These are phyloP conservation scores for Fraxinus anomala DNA, from an alignment of 257 asterid genomes.

Conservation along the genomic window DNA sequence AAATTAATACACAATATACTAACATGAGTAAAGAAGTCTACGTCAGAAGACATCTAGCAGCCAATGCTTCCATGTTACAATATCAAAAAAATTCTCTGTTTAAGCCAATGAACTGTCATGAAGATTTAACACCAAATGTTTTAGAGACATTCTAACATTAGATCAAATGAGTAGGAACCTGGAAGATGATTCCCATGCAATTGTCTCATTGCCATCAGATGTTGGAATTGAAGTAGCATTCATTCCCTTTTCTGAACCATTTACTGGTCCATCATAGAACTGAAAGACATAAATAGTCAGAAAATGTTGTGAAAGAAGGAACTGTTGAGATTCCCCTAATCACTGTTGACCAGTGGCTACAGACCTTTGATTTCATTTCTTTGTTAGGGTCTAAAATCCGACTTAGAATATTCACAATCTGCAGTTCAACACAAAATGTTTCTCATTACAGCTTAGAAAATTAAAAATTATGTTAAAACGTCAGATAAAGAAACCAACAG, in stretches of 20 bases:
- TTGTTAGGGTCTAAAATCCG: slow-evolving; percentile 81
- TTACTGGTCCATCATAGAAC: slow-evolving; percentile 57
- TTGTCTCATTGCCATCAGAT: slow-evolving; percentile 31
- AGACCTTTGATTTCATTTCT: slow-evolving; percentile 70
- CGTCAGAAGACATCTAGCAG: background rate
- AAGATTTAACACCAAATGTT: background rate
- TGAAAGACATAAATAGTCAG: slow-evolving; percentile 31
- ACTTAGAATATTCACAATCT: slow-evolving; percentile 72
- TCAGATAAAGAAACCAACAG: slow-evolving; percentile 18
- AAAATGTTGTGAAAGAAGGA: slow-evolving; percentile 24
- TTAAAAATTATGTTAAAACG: slow-evolving; percentile 6
- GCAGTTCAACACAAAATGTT: slow-evolving; percentile 35
- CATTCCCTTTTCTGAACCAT: slow-evolving; percentile 42
- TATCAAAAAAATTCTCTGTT: too few species aligned
- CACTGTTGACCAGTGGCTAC: slow-evolving; percentile 24
- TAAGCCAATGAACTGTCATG: too few species aligned
- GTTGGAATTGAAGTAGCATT: slow-evolving; percentile 27
- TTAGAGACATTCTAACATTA: background rate
- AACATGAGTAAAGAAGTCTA: background rate
- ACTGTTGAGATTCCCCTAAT: slow-evolving; percentile 7
- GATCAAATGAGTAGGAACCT: slow-evolving; percentile 48
- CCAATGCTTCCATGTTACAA: background rate
- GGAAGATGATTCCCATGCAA: slow-evolving; percentile 36
- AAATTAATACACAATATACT: background rate
- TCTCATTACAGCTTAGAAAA: slow-evolving; percentile 26